Evolutionary conservation across 495 filamentous ascomycete species (phyloP), one percentile per base, ranked within the genome.

Genomic region (Xylaria cubensis): DNA sequence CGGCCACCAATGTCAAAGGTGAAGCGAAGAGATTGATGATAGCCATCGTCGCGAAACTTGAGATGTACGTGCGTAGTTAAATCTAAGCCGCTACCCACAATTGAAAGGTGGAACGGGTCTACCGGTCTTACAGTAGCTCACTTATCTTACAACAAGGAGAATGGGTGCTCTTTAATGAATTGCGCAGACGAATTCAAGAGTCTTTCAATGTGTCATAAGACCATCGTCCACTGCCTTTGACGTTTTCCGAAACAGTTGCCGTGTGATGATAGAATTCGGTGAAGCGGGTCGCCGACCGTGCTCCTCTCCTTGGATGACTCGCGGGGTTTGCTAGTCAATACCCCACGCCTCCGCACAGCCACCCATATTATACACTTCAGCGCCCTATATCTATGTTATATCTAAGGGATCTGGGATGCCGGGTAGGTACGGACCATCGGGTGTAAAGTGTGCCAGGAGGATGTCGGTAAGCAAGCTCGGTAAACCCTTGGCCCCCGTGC

Each of bases 1-100:
- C 75, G 26, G 74, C 71, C 12, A 17, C 77, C 6, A 90, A 83
- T 42, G 88, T 75, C 77, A 88, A 93, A 1, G 92, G 90, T n/a
- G 85, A 85, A 69, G 86, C 74, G 67, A 92, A 72, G 42, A 87
- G 77, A 62, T 78, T 79, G 69, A 83, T 21, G 69, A 88, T 71
- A 1, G 83, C 80, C 85, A 87, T 87, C 3, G 53, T 29, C 46
- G 42, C 15, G 34, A 34, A 51, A 21, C 4, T 13, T 26, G 6
- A 21, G 55, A 19, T 15, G 56, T 24, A 46, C 42, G 29, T 26
- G 19, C 36, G 26, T 29, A 10, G 64, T 67, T 29, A n/a, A 36
- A n/a, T 26, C 39, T 44, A 29, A 64, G 36, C 61, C 5, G 17
- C 63, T 42, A 63, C 61, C 61, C 39, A 63, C 61, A 42, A 63